Percentiles rank a stretch among this genome's conserved stretches.
phyloP scores from a whole-genome alignment of 805 yeast species.

The Teunomyces funiuensis region DNA sequence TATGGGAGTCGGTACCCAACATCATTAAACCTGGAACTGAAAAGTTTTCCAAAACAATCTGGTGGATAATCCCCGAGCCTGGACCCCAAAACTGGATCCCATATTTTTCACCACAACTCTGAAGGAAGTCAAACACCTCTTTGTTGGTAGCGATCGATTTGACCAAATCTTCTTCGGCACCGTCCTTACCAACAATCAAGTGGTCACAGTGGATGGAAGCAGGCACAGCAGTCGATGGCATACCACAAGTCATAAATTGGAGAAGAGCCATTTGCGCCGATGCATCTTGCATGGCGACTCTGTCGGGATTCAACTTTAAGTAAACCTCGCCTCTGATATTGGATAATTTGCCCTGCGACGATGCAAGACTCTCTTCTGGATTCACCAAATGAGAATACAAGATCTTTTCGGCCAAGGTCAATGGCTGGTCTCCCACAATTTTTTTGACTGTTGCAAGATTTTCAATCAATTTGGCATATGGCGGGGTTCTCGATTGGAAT shows the following conservation, averaged over 20 bases:
- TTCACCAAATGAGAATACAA: constrained; percentile 88
- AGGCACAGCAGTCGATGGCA: constrained; percentile 85
- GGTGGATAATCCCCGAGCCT: constrained; percentile 98
- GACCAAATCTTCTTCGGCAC: constrained; percentile 80
- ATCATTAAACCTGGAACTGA: constrained; percentile 96
- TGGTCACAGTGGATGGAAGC: constrained; percentile 98
- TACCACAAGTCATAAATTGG: constrained; percentile 97
- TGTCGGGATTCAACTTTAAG: constrained; percentile 90
- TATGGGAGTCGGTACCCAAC: constrained; percentile 98
- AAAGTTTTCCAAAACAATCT: constrained; percentile 94
- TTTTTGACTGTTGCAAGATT: constrained; percentile 64
- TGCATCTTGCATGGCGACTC: constrained; percentile 99
- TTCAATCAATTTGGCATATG: constrained; percentile 71
- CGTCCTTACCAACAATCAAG: constrained; percentile 93
- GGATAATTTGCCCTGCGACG: constrained; percentile 45
- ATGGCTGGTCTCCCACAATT: constrained; percentile 66
- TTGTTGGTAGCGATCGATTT: constrained; percentile 82
- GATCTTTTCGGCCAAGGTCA: constrained; percentile 93
- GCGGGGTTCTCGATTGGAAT: constrained; percentile 75
- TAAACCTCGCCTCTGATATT: constrained; percentile 83
- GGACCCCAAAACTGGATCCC: constrained; percentile 99
- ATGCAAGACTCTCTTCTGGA: constrained; percentile 76
- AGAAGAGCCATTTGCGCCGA: constrained; percentile 98
- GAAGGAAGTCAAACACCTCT: constrained; percentile 94
- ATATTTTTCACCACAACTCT: constrained; percentile 89